Percentiles rank a stretch among this genome's conserved stretches.
These are phyloP conservation scores for Chiua virens DNA, from an alignment of 768 basidiomycete genomes.

Conservation along the genomic window DNA sequence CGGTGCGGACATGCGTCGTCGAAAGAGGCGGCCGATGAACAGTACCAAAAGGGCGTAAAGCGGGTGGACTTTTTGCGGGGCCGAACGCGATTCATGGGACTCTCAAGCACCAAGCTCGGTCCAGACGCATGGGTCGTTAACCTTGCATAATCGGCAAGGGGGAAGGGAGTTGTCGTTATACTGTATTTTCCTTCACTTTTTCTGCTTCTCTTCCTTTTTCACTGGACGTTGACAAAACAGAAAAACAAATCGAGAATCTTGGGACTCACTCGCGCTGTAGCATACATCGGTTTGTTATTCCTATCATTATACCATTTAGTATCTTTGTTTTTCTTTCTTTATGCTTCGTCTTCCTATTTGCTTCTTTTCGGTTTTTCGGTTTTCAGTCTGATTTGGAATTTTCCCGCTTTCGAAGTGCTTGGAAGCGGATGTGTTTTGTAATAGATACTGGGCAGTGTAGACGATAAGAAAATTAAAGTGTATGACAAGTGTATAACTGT, in stretches of 20 bases:
- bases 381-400: slow-evolving; percentile 2
- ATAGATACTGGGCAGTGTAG: slow-evolving; percentile 20
- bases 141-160: slow-evolving; percentile 19
- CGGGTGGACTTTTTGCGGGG: slow-evolving; percentile 54
- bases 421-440: slow-evolving; percentile 10
- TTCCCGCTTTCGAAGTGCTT: not conserved
- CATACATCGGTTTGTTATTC: slow-evolving; percentile 18
- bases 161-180: slow-evolving; percentile 27
- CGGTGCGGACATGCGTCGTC: slow-evolving; percentile 39
- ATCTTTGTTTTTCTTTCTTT: not conserved
- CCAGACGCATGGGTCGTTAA: slow-evolving; percentile 39
- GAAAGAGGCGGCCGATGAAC: slow-evolving; percentile 32
- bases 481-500: not conserved
- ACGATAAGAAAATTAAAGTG: slow-evolving; percentile 9
- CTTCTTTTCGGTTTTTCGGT: not conserved
- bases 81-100: slow-evolving; percentile 45
- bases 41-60: slow-evolving; percentile 49
- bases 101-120: slow-evolving; percentile 37
- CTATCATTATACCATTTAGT: slow-evolving; percentile 26
- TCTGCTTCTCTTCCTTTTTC: not conserved
- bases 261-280: slow-evolving; percentile 19
- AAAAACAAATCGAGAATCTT: slow-evolving; percentile 12
- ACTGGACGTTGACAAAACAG: slow-evolving; percentile 19
- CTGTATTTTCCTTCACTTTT: slow-evolving; percentile 8
- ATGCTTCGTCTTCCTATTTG: not conserved